These are phyloP conservation scores for Colletotrichum lentis DNA, from an alignment of 2,329 filamentous ascomycete species.

Conservation along the genomic window DNA sequence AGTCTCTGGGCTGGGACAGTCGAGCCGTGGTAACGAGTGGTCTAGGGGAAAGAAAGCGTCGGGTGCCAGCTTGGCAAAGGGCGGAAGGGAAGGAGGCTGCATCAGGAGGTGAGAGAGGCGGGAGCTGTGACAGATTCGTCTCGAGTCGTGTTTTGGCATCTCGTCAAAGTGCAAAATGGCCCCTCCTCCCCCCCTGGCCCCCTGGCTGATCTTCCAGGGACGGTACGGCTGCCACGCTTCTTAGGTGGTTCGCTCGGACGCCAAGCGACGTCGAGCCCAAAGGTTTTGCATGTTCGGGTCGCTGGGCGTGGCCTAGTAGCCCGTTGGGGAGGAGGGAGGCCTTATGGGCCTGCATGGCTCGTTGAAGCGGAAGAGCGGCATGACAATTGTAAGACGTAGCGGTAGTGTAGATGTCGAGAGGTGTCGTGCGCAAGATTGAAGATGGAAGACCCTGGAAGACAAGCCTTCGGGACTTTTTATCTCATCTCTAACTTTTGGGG, in stretches of 20 bases:
- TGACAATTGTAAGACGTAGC: not conserved
- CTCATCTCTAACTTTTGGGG: too few relatives aligned
- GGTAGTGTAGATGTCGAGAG: not conserved
- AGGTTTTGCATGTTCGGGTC: slow-evolving; percentile 18
- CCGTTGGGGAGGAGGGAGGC: slow-evolving; percentile 14
- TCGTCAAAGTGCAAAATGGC: slow-evolving; percentile 30
- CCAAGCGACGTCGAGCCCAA: slow-evolving; percentile 11
- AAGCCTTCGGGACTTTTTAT: too few relatives aligned
- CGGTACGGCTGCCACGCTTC: not conserved
- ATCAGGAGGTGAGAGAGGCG: slow-evolving; percentile 24
- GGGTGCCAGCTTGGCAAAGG: slow-evolving; percentile 10
- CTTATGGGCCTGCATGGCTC: not conserved
- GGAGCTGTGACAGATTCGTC: slow-evolving; percentile 58
- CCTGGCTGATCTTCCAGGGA: slow-evolving; percentile 30
- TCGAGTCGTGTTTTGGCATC: slow-evolving; percentile 57
- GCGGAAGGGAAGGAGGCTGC: slow-evolving; percentile 4
- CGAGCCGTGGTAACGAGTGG: not conserved
- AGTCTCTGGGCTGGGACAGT: slow-evolving; percentile 12
- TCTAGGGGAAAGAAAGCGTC: slow-evolving; percentile 5
- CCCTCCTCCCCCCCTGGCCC: not conserved
- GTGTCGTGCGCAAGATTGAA: not conserved
- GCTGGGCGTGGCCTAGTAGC: slow-evolving; percentile 5
- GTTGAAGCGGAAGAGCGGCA: not conserved
- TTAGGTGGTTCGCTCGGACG: slow-evolving; percentile 17
- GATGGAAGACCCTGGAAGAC: too few relatives aligned